Percentiles rank a stretch among this genome's conserved stretches.
phyloP scores from a whole-genome alignment of 495 filamentous ascomycete species.

The Podospora sp. region DNA sequence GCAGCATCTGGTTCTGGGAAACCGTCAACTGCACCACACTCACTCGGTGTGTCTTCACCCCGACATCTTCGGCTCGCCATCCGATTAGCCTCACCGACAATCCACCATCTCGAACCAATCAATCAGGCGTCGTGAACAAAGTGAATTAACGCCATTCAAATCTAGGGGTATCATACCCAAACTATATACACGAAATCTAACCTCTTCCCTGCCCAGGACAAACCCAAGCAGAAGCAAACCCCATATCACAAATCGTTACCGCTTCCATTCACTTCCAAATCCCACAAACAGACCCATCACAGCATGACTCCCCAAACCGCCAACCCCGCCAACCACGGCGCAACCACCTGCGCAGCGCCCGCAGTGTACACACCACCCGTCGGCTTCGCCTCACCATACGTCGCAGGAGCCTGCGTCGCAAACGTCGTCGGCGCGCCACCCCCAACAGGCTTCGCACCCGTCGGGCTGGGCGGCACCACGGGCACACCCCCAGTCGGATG shows the following conservation, averaged over 20 bases:
- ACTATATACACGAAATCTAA: not conserved
- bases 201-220: not conserved
- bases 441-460: not conserved
- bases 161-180: not conserved
- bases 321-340: constrained; percentile 8
- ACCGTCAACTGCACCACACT: no score
- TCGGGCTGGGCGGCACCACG: not conserved
- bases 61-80: not conserved
- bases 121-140: constrained; percentile 4
- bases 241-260: not conserved
- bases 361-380: constrained; percentile 10
- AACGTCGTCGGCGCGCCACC: constrained; percentile 1
- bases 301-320: constrained; percentile 4
- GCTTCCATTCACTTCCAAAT: not conserved
- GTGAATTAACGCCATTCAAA: constrained; percentile 6
- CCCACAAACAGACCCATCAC: not conserved
- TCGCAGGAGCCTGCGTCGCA: constrained; percentile 6
- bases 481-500: not conserved
- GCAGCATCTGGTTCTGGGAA: no score
- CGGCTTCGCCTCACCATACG: constrained; percentile 8
- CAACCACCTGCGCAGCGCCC: constrained; percentile 4
- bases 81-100: no score
- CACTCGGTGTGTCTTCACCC: not conserved
- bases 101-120: not conserved
- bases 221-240: no score